A percentile compares a stretch with the other conserved stretches of the same genome.
Conservation (phyloP, 1,284 basidiomycete genomes). For the Rhodofomes roseus region DNA sequence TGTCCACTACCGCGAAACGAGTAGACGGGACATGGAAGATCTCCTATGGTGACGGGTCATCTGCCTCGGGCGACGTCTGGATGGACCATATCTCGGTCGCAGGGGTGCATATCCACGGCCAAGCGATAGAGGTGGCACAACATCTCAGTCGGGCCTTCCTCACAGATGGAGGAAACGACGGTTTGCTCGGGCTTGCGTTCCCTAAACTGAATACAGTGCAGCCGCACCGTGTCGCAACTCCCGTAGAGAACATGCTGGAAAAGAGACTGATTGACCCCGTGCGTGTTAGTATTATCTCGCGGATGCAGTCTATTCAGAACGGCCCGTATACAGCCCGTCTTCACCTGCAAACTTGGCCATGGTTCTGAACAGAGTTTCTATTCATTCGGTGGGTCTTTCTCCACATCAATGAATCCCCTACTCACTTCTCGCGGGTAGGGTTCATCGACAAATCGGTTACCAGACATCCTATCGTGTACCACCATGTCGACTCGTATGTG, state of each 20-base stretch:
- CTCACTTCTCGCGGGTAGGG: slow-evolving; percentile 11
- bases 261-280: slow-evolving; percentile 28
- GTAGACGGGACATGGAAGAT: slow-evolving; percentile 33
- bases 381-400: slow-evolving; percentile 27
- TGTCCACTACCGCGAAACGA: slow-evolving; percentile 30
- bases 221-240: slow-evolving; percentile 31
- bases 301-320: background rate
- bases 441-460: slow-evolving; percentile 29
- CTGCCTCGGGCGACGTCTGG: slow-evolving; percentile 33
- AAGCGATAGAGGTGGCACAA: slow-evolving; percentile 34
- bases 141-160: slow-evolving; percentile 34
- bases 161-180: slow-evolving; percentile 33
- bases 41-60: slow-evolving; percentile 38
- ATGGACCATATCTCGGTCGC: slow-evolving; percentile 31
- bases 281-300: background rate
- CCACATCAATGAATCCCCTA: background rate
- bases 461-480: slow-evolving; percentile 25
- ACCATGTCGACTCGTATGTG: slow-evolving; percentile 26
- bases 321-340: slow-evolving; percentile 21
- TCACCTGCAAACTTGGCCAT: slow-evolving; percentile 31
- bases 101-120: slow-evolving; percentile 28
- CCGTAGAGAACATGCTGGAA: slow-evolving; percentile 35
- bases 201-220: slow-evolving; percentile 34
- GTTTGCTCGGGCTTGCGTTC: slow-evolving; percentile 33
- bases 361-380: slow-evolving; percentile 32